Base-by-base conservation (phyloP, 1,139 yeast species). In the Scheffersomyces quercinus region DNA sequence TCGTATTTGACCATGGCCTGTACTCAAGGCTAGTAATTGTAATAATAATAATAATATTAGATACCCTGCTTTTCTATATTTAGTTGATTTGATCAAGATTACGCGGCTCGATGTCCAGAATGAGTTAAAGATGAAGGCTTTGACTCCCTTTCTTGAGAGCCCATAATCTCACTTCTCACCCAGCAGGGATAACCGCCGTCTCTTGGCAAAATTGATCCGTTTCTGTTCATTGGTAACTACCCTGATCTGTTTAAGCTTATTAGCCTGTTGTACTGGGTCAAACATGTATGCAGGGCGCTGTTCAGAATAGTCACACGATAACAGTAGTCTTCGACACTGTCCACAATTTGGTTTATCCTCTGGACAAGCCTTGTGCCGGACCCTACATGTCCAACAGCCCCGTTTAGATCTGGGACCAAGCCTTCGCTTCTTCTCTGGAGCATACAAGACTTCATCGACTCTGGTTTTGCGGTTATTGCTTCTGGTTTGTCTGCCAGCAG, bases 381-480 rank as follows among this genome's bases (percentile, higher is more conserved):
- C 64, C 46, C 88, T 59, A 55, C 88, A 83, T 5, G 85, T 83
- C 88, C 88, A 83, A 53, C 88, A 83, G 0, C 88, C 88, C 32
- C 66, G 70, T 49, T 77, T 77, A 1, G 85, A 81, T 44, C 85
- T 65, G 10, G 75, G 68, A 3, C 45, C 51, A 38, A 46, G 38
- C n/a, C 36, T 40, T 11, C 53, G 41, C 36, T 50, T 50, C 36
- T 50, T 51, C 5, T 44, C 28, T 11, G 38, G 28, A 12, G 28
- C 20, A 14, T 31, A 31, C 10, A 31, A 10, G 5, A 10, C 35
- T 14, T 31, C 35, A 14, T 31, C 15, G 35, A 31, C 24, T 14
- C 24, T 31, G 5, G 35, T 31, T 24, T 31, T 31, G n/a, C 35
- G 35, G 11, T 31, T 31, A 14, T 31, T 31, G 24, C 35, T 31